Evolutionary conservation across 495 filamentous ascomycete genomes (phyloP), one percentile per base, ranked within the genome.

Genomic region (Jackrogersella multiformis): DNA sequence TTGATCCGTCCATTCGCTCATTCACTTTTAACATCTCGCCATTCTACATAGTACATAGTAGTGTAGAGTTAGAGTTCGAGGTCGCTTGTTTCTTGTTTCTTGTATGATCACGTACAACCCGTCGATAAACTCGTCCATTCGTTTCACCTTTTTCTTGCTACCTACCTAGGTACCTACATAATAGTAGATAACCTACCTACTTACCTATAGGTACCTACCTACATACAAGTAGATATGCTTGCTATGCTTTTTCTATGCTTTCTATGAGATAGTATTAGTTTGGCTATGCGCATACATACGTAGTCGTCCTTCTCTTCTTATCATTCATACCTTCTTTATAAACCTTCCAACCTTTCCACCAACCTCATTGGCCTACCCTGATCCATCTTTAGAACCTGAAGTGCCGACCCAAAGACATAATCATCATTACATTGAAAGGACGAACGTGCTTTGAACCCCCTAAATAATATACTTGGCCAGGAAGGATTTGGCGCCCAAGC

Each of bases 81-180:
- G 46, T n/a, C n/a, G n/a, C n/a, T n/a, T n/a, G 58, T 68, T 35
- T 30, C 45, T 63, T 42, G 65, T 68, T 63, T 39, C 55, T 69
- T 69, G 60, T 60, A 59, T 64, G 59, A 64, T 59, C 59, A 64
- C 66, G 49, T 69, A 69, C 51, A 56, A 65, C 55, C 30, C 24
- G 5, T 59, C 60, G 30, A 52, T 28, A 44, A n/a, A 59, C 45
- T 53, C 65, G 48, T 63, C 39, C 65, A 55, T 59, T 63, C 59
- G 46, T 68, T 68, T 63, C 34, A 60, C 18, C 26, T 53, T 58
- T 15, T 53, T 58, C 15, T n/a, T n/a, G n/a, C n/a, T n/a, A n/a
- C n/a, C n/a, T n/a, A n/a, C n/a, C n/a, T n/a, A n/a, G n/a, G n/a
- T n/a, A n/a, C n/a, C n/a, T n/a, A n/a, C n/a, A n/a, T n/a, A n/a